These are phyloP conservation scores for Glycyrrhiza uralensis DNA, from an alignment of 306 rosid genomes.

Conservation along the genomic window DNA sequence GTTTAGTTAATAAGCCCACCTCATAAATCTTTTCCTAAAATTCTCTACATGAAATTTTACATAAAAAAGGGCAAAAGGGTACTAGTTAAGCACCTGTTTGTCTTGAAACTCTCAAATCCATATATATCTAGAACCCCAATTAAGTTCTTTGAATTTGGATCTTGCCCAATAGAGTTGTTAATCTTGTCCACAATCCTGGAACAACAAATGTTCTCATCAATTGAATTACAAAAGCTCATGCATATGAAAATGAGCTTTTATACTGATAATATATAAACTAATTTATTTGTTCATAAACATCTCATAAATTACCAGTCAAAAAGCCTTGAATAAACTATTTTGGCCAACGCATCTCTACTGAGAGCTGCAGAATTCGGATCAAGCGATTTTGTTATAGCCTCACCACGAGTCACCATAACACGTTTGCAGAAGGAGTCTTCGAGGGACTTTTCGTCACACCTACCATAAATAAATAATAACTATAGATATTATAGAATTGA, in stretches of 20 bases:
- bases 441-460: constrained; percentile 85
- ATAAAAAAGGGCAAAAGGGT: constrained; percentile 44
- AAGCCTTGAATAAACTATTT: constrained; percentile 79
- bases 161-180: constrained; percentile 93
- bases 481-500: constrained; percentile 20
- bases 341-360: constrained; percentile 90
- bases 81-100: constrained; percentile 93
- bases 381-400: constrained; percentile 74
- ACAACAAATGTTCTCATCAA: constrained; percentile 19
- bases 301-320: constrained; percentile 77
- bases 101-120: constrained; percentile 99
- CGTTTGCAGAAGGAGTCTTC: constrained; percentile 93
- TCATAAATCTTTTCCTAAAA: constrained; percentile 17
- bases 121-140: constrained; percentile 97
- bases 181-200: constrained; percentile 89
- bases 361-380: constrained; percentile 71
- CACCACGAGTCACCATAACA: constrained; percentile 91
- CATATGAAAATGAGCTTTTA: background rate
- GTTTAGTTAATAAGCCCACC: background rate
- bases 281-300: constrained; percentile 2
- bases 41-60: constrained; percentile 27
- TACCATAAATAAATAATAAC: constrained; percentile 25
- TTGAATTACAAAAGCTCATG: constrained; percentile 13
- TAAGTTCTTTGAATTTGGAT: constrained; percentile 65
- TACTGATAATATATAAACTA: background rate